These are phyloP conservation scores for Chaetomiaceae sp. DNA, from an alignment of 2,329 filamentous ascomycete species.

Conservation along the genomic window DNA sequence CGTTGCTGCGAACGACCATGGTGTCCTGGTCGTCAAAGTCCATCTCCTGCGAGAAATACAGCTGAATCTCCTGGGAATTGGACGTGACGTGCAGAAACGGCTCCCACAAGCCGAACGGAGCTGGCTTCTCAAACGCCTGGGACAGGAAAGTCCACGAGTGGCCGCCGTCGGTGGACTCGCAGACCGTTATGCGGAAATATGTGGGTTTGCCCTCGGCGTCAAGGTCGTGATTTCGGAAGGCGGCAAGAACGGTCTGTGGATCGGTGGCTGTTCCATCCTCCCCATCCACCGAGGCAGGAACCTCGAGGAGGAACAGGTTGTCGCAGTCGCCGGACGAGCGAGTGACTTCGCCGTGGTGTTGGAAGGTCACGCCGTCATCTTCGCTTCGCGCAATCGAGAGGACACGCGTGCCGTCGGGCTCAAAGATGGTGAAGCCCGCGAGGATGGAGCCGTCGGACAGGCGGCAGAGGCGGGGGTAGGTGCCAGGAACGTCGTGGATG, in stretches of 20 bases:
- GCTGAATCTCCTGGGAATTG: constrained; percentile 33
- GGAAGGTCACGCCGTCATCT: constrained; percentile 39
- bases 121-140: constrained; percentile 37
- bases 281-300: constrained; percentile 8
- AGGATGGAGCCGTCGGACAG: constrained; percentile 43
- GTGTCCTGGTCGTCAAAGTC: constrained; percentile 44
- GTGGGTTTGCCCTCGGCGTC: background rate
- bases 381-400: constrained; percentile 41
- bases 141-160: constrained; percentile 39
- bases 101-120: constrained; percentile 42
- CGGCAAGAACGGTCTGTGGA: constrained; percentile 35
- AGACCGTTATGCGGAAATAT: constrained; percentile 45
- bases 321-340: constrained; percentile 41
- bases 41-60: constrained; percentile 44
- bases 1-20: constrained; percentile 41
- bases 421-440: constrained; percentile 39
- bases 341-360: constrained; percentile 38
- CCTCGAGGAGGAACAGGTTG: constrained; percentile 43
- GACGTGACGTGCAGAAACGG: constrained; percentile 39
- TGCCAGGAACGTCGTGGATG: constrained; percentile 35
- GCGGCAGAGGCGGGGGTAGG: constrained; percentile 43
- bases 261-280: background rate
- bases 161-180: constrained; percentile 41
- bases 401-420: constrained; percentile 31
- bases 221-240: constrained; percentile 40